These are phyloP conservation scores for Whalleya microplaca DNA, from an alignment of 2,329 filamentous ascomycete genomes.

Conservation along the genomic window DNA sequence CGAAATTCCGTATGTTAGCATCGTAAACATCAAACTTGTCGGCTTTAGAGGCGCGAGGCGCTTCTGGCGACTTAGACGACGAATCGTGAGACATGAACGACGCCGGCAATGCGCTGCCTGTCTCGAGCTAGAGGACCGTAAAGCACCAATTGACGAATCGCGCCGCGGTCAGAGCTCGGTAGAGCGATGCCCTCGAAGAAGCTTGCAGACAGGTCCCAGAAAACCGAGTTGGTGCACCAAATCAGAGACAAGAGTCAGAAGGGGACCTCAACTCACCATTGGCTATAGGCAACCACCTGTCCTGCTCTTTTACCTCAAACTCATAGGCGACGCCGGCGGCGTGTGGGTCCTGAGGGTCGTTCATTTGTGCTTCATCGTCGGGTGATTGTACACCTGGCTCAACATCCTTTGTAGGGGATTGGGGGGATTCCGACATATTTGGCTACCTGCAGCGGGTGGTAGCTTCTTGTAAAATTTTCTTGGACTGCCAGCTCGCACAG, in stretches of 20 bases:
- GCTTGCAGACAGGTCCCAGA: conserved; percentile 37
- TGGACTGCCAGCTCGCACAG: conserved; percentile 61
- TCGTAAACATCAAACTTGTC: conserved; percentile 64
- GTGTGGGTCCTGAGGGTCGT: conserved; percentile 81
- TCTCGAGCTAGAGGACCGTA: conserved; percentile 46
- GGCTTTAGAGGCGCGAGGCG: conserved; percentile 50
- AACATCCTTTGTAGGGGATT: conserved; percentile 93
- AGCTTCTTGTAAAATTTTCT: conserved; percentile 62
- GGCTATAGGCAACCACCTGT: conserved; percentile 99
- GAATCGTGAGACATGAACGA: conserved; percentile 63
- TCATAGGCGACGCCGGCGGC: conserved; percentile 78
- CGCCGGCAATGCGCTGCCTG: conserved; percentile 39
- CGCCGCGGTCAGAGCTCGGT: conserved; percentile 42
- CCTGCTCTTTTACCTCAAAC: conserved; percentile 99
- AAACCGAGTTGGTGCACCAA: conserved; percentile 52
- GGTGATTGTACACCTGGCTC: conserved; percentile 91
- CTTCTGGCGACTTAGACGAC: conserved; percentile 54
- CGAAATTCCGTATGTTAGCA: conserved; percentile 94
- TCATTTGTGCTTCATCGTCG: conserved; percentile 94
- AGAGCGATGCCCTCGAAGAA: conserved; percentile 51
- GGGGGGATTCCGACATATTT: conserved; percentile 88
- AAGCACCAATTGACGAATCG: conserved; percentile 40
- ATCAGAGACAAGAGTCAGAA: conserved; percentile 47
- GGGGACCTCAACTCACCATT: conserved; percentile 81
- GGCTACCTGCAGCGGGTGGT: conserved; percentile 70